These are phyloP conservation scores for Fusarium chuoi DNA, from an alignment of 2,329 filamentous ascomycete genomes.

Conservation along the genomic window DNA sequence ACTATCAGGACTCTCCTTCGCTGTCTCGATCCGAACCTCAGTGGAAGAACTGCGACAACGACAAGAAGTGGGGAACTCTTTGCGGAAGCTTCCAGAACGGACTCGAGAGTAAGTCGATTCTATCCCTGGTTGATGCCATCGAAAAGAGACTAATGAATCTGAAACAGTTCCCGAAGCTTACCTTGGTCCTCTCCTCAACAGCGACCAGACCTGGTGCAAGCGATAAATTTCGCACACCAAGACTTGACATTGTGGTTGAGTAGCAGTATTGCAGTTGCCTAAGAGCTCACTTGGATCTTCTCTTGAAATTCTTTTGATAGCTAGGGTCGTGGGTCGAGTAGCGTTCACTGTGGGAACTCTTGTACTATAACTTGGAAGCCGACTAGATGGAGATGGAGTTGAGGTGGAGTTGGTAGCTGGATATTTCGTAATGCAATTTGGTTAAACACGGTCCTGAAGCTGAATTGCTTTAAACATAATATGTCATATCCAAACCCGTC, in stretches of 20 bases:
- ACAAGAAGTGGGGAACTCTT: neutral
- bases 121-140: fast-evolving
- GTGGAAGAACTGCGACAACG: conserved; percentile 24
- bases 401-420: neutral
- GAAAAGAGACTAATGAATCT: fast-evolving
- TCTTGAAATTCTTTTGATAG: fast-evolving
- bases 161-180: conserved; percentile 4
- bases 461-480: fast-evolving
- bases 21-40: neutral
- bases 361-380: neutral
- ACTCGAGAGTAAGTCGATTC: neutral
- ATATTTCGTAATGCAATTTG: neutral
- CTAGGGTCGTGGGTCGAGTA: neutral
- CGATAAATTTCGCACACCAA: neutral
- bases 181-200: conserved; percentile 1
- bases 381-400: too few species aligned
- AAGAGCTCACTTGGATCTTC: neutral
- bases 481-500: fast-evolving
- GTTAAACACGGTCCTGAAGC: neutral
- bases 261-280: too few species aligned
- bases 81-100: conserved; percentile 5
- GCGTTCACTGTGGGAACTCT: fast-evolving
- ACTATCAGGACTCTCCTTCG: neutral
- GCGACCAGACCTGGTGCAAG: neutral
- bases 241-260: too few species aligned